Percentiles rank a stretch among this genome's conserved stretches.
phyloP scores from a whole-genome alignment of 305 asterid species.

The Petunia hybrid region DNA sequence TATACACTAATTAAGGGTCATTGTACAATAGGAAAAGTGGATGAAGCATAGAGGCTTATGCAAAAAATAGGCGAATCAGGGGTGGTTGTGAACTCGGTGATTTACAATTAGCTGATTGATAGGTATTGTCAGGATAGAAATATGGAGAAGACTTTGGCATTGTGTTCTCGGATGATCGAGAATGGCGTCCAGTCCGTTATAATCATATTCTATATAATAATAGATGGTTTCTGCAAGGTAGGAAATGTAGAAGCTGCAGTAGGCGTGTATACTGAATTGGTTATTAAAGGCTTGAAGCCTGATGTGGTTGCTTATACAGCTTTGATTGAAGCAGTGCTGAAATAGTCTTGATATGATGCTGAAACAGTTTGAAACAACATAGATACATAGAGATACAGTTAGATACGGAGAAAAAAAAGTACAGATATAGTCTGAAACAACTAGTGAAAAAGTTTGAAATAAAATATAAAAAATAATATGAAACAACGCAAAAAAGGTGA shows the following conservation, averaged over 20 bases:
- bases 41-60: constrained; percentile 62
- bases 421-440: no score
- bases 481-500: no score
- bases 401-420: no score
- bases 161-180: constrained; percentile 70
- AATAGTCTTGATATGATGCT: no score
- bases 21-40: constrained; percentile 54
- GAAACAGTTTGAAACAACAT: no score
- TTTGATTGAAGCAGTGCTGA: constrained; percentile 46
- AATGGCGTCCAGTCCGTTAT: constrained; percentile 57
- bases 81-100: constrained; percentile 46
- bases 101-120: constrained; percentile 69
- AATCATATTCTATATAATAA: constrained; percentile 65
- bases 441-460: no score
- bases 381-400: no score
- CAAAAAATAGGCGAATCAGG: constrained; percentile 54
- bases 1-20: constrained; percentile 72
- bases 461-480: no score
- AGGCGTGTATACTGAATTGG: constrained; percentile 76
- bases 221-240: constrained; percentile 69
- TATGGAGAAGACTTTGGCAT: constrained; percentile 66
- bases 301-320: constrained; percentile 76
- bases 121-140: constrained; percentile 65
- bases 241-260: constrained; percentile 69
- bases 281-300: constrained; percentile 65